Conservation (phyloP, 2,329 filamentous ascomycete species). For the Colletotrichum eleusines region DNA sequence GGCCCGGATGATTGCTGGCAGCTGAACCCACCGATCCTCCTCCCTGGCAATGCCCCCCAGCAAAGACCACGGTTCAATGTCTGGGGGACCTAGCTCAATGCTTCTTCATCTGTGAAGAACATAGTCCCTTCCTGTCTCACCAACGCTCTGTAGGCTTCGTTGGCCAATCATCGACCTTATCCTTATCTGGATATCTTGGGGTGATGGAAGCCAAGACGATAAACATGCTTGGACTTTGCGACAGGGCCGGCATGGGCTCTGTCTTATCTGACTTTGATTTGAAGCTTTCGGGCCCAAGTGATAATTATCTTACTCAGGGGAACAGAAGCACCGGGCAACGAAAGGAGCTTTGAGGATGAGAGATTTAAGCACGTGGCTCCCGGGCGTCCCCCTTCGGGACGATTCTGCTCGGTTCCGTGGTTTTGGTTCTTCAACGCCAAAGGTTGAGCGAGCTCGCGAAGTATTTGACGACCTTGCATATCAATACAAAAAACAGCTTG, state of each 20-base stretch:
- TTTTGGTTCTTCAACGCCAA: slow-evolving; percentile 10
- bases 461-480: not conserved
- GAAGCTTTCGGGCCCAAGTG: slow-evolving; percentile 4
- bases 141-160: not conserved
- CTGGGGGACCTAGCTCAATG: slow-evolving; percentile 1
- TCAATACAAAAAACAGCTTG: not conserved
- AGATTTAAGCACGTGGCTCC: slow-evolving; percentile 23
- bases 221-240: slow-evolving; percentile 25
- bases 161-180: slow-evolving; percentile 16
- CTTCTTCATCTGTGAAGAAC: slow-evolving; percentile 3
- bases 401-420: not conserved
- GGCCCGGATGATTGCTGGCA: not conserved
- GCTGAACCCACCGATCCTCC: not conserved
- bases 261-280: slow-evolving; percentile 21
- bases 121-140: slow-evolving; percentile 9
- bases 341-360: not conserved
- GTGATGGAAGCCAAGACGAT: slow-evolving; percentile 27
- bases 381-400: not conserved
- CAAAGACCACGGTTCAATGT: slow-evolving; percentile 7
- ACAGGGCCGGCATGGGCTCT: slow-evolving; percentile 1
- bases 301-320: slow-evolving; percentile 4
- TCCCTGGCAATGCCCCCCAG: slow-evolving; percentile 25
- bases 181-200: slow-evolving; percentile 23
- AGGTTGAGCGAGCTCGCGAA: not conserved
- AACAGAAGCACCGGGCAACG: not conserved